A percentile compares a stretch with the other conserved stretches of the same genome.
These are phyloP conservation scores for Boletus nobilissimus DNA, from an alignment of 1,284 basidiomycete species.

Conservation along the genomic window DNA sequence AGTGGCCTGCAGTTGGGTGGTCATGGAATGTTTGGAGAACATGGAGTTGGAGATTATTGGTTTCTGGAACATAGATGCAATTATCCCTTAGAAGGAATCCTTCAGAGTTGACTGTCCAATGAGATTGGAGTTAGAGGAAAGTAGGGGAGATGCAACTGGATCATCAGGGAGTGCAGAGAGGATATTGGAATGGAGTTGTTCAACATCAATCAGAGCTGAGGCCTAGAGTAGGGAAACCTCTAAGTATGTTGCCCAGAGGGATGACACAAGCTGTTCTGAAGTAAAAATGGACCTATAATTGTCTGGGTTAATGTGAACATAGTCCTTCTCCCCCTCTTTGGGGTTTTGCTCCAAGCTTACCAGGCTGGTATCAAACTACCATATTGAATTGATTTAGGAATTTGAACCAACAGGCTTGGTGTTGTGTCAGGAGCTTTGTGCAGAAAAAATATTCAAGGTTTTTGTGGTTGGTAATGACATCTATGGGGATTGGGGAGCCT, in stretches of 20 bases:
- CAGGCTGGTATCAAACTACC: not conserved
- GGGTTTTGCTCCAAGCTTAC: not conserved
- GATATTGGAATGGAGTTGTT: conserved; percentile 1
- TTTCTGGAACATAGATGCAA: not conserved
- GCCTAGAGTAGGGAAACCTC: not conserved
- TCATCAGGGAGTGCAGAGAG: conserved; percentile 2
- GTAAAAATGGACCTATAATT: conserved; percentile 10
- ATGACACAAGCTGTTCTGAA: not conserved
- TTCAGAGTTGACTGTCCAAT: not conserved
- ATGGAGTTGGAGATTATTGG: not conserved
- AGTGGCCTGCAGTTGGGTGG: not conserved
- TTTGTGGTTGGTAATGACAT: not conserved
- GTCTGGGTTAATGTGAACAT: conserved; percentile 25
- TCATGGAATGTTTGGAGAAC: not conserved
- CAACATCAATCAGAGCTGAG: not conserved
- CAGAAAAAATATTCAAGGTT: not conserved
- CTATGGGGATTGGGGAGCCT: not conserved
- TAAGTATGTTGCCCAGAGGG: not conserved
- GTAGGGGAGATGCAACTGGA: not conserved
- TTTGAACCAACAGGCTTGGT: not conserved
- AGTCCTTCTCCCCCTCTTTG: conserved; percentile 26
- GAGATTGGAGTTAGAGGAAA: conserved; percentile 22
- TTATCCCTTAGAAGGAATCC: not conserved
- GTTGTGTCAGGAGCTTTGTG: not conserved
- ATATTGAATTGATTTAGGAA: not conserved